Conservation (phyloP, 768 basidiomycete genomes). For the Jaapia argillacea region DNA sequence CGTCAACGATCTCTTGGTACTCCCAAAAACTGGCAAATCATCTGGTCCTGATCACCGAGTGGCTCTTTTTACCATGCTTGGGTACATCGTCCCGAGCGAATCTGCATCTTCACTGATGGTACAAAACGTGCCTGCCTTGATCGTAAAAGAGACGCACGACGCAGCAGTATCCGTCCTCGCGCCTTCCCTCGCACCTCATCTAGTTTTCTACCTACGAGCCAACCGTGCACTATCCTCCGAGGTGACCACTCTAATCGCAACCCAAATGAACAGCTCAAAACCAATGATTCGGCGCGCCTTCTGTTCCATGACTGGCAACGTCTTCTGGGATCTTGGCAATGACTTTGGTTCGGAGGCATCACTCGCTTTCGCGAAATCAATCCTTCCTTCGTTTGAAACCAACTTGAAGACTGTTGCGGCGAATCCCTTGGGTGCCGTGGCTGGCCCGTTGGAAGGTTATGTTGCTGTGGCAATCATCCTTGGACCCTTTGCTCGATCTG, state of each 20-base stretch:
- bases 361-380: slow-evolving; percentile 37
- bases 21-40: slow-evolving; percentile 80
- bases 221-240: slow-evolving; percentile 34
- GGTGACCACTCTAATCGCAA: slow-evolving; percentile 39
- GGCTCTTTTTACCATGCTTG: slow-evolving; percentile 73
- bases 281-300: slow-evolving; percentile 52
- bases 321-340: slow-evolving; percentile 38
- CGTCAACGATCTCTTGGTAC: slow-evolving; percentile 55
- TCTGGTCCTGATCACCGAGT: slow-evolving; percentile 79
- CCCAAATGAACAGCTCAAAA: slow-evolving; percentile 67
- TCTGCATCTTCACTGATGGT: slow-evolving; percentile 36
- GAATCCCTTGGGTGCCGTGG: slow-evolving; percentile 47
- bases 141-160: slow-evolving; percentile 77
- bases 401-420: slow-evolving; percentile 55
- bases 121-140: slow-evolving; percentile 30
- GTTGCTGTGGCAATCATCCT: slow-evolving; percentile 61
- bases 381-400: slow-evolving; percentile 57
- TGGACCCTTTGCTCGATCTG: slow-evolving; percentile 42
- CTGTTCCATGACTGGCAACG: slow-evolving; percentile 48
- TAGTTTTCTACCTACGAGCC: slow-evolving; percentile 39
- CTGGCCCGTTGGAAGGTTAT: slow-evolving; percentile 79
- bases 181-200: slow-evolving; percentile 45
- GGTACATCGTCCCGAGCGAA: slow-evolving; percentile 36
- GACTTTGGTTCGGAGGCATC: slow-evolving; percentile 29
- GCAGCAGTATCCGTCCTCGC: slow-evolving; percentile 44